Evolutionary conservation across 2,329 filamentous ascomycete species (phyloP).

Genomic region (Balansia obtecta): DNA sequence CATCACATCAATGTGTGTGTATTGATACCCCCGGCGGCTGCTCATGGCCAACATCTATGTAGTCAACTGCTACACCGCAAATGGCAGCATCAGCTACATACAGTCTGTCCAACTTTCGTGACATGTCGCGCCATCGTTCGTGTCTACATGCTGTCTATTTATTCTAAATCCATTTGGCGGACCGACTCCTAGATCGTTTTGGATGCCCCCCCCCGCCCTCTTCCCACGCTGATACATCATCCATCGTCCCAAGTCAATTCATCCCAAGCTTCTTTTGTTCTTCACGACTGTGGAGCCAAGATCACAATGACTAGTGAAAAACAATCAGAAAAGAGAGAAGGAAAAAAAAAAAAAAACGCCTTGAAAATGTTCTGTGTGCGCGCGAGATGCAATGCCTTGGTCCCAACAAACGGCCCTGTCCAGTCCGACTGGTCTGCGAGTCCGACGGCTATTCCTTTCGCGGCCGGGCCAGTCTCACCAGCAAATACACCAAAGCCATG

Average conservation of each 20-base stretch:
- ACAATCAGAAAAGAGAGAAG: background rate
- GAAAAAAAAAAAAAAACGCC: slow-evolving; percentile 15
- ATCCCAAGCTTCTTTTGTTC: background rate
- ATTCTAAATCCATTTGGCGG: background rate
- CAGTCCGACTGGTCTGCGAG: slow-evolving; percentile 9
- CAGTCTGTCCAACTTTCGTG: background rate
- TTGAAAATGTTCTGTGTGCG: slow-evolving; percentile 13
- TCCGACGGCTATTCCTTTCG: background rate
- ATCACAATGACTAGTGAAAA: background rate
- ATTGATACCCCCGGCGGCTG: slow-evolving; percentile 1
- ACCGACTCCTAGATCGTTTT: background rate
- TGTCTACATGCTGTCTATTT: slow-evolving; percentile 2
- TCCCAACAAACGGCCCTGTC: slow-evolving; percentile 14
- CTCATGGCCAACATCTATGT: background rate
- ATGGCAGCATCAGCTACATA: too few species aligned
- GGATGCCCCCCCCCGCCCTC: background rate
- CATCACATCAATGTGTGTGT: background rate
- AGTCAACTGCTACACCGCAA: too few species aligned
- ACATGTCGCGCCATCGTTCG: background rate
- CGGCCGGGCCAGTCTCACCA: slow-evolving; percentile 18
- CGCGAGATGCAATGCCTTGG: background rate
- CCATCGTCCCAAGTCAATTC: background rate
- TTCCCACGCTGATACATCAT: background rate
- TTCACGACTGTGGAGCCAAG: background rate
- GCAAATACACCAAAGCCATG: slow-evolving; percentile 28